Base-by-base conservation (phyloP, 805 yeast genomes). In the Maudiozyma serrabonitensis region DNA sequence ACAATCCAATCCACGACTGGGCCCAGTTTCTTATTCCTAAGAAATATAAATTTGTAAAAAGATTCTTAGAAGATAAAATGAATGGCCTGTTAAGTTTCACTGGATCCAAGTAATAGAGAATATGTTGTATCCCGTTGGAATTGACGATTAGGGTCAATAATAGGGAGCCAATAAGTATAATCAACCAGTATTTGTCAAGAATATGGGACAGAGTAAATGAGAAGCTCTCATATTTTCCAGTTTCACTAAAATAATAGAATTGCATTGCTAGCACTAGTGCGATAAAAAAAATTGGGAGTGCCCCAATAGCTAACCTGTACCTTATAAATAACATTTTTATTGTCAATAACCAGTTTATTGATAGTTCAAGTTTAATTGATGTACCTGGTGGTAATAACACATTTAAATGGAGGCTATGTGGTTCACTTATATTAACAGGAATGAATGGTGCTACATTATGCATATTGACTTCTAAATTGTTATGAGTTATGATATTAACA, bases 391-490 rank as follows among this genome's bases (percentile, higher is more conserved):
- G 66, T 26, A 55, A 34, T 23, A 56, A 46, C 8, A 61, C 43
- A 18, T 56, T 53, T 25, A 67, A 50, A 37, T 57, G 54, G 16
- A 63, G 42, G 2, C 61, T 46, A 25, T 54, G 58, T 15, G 59
- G 51, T 34, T 54, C 49, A 1, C 51, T 46, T 26, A 54, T 56
- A 16, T 61, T 54, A 5, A 56, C 28, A 4, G 93, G 89, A 2
- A 81, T 75, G 58, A 68, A 84, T 2, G 90, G 91, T 0, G 93
- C 81, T 23, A 79, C 73, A 28, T 86, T 84, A 59, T 86, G 91
- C 54, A 58, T 57, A 72, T 66, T 46, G 68, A 69, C 38, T 72
- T 63, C 51, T 59, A 69, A 50, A 71, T 71, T 64, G 21, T 70
- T 61, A 19, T 70, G 62, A 4, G 69, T 62, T 6, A 69, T 62